phyloP scores from a whole-genome alignment of 2,329 filamentous ascomycete genomes.

The Aspergillus pseudoglaucus region DNA sequence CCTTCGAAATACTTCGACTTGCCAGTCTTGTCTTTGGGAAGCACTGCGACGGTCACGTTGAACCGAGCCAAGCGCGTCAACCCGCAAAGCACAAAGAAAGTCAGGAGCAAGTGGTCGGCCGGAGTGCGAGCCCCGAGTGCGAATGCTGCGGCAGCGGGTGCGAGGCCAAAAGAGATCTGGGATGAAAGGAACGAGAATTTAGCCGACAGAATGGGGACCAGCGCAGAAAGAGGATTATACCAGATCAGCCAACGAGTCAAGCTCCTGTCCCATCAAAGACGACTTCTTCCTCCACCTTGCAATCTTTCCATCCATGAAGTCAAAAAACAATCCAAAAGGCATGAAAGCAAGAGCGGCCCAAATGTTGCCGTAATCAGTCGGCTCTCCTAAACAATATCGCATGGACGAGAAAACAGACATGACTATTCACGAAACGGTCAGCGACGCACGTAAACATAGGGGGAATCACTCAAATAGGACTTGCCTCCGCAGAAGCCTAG shows the following conservation, averaged over 20 bases:
- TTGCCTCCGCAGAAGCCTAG: conserved; percentile 46
- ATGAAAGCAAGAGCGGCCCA: conserved; percentile 82
- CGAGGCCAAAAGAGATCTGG: conserved; percentile 90
- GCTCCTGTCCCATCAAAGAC: conserved; percentile 93
- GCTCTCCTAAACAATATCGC: conserved; percentile 77
- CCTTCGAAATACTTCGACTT: conserved; percentile 97
- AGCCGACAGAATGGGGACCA: conserved; percentile 1
- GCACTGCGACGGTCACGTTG: conserved; percentile 85
- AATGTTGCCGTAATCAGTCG: conserved; percentile 59
- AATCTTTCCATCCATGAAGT: conserved; percentile 96
- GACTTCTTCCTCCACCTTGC: conserved; percentile 96
- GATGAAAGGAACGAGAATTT: conserved; percentile 1
- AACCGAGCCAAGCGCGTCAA: conserved; percentile 90
- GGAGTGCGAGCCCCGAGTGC: conserved; percentile 79
- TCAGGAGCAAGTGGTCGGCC: conserved; percentile 70
- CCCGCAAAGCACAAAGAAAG: conserved; percentile 90
- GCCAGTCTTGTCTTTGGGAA: conserved; percentile 85
- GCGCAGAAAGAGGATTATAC: conserved; percentile 43
- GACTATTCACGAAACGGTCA: conserved; percentile 41
- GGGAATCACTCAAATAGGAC: conserved; percentile 9
- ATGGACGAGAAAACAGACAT: conserved; percentile 95
- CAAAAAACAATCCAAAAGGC: conserved; percentile 91
- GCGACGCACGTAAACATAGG: conserved; percentile 4
- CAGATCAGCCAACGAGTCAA: conserved; percentile 91
- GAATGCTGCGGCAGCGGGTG: conserved; percentile 82